Evolutionary conservation across 441 rosid genomes (phyloP).

Genomic region (Viola pubescens): DNA sequence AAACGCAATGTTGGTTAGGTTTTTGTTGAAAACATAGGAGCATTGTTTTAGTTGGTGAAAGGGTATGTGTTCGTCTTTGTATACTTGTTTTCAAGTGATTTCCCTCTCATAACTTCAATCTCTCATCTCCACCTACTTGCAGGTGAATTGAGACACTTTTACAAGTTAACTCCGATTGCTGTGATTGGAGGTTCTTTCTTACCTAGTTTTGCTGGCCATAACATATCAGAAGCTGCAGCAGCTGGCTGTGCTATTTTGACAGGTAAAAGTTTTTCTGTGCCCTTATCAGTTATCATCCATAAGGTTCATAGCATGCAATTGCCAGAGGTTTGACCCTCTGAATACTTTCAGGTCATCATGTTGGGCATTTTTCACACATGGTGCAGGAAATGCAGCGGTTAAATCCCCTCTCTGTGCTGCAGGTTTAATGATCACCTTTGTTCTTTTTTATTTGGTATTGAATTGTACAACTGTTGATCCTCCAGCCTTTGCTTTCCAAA

Average conservation of each 20-base stretch:
- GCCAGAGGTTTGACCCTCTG: conserved; percentile 12
- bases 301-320: conserved; percentile 9
- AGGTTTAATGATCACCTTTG: conserved; percentile 30
- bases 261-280: too few relatives aligned
- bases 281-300: too few relatives aligned
- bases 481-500: background rate
- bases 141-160: conserved; percentile 81
- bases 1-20: too few relatives aligned
- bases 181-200: conserved; percentile 89
- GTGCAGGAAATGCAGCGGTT: conserved; percentile 56
- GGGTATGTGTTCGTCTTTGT: too few relatives aligned
- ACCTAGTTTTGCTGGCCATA: conserved; percentile 77
- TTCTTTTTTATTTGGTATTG: conserved; percentile 1
- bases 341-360: conserved; percentile 53
- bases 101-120: background rate
- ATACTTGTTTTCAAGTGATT: too few relatives aligned
- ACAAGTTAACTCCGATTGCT: conserved; percentile 65
- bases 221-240: conserved; percentile 93
- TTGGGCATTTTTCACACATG: conserved; percentile 88
- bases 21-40: too few relatives aligned
- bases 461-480: background rate
- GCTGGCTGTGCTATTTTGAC: conserved; percentile 93
- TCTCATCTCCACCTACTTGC: conserved; percentile 18
- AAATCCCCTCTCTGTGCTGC: conserved; percentile 61
- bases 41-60: too few relatives aligned